Evolutionary conservation across 2,329 filamentous ascomycete species (phyloP).

Genomic region (Diaporthe sp.): DNA sequence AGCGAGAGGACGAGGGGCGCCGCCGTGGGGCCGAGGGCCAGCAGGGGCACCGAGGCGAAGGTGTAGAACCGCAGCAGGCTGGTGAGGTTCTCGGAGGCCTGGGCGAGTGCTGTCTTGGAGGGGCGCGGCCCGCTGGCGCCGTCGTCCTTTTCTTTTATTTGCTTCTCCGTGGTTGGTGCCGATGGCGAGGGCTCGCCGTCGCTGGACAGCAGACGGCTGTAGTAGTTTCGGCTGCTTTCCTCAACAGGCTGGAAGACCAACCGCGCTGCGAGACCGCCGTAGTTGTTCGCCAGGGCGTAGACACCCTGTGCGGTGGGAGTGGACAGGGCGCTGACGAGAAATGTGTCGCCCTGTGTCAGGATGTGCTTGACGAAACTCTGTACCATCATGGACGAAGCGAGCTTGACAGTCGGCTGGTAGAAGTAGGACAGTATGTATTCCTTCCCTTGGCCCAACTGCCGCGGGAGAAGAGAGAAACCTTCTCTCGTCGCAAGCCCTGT

Average conservation of each 20-base stretch:
- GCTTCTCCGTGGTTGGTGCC: conserved; percentile 42
- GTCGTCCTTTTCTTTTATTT: conserved; percentile 1
- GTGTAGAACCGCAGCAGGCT: conserved; percentile 80
- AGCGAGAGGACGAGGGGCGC: conserved; percentile 81
- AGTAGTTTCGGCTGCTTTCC: conserved; percentile 91
- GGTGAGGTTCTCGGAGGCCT: conserved; percentile 67
- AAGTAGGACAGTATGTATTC: conserved; percentile 73
- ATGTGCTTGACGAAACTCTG: conserved; percentile 94
- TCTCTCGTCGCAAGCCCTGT: conserved; percentile 65
- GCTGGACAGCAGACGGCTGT: conserved; percentile 79
- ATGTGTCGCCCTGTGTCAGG: conserved; percentile 92
- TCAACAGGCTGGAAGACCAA: conserved; percentile 96
- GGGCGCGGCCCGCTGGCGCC: conserved; percentile 40
- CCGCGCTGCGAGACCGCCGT: conserved; percentile 88
- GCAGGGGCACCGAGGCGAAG: conserved; percentile 77
- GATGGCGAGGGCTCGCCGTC: conserved; percentile 49
- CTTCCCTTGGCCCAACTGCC: conserved; percentile 30
- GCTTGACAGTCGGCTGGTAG: conserved; percentile 76
- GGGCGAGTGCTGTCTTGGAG: conserved; percentile 47
- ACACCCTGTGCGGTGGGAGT: conserved; percentile 86
- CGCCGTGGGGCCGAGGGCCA: conserved; percentile 80
- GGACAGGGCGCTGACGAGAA: conserved; percentile 85
- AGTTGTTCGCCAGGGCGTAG: conserved; percentile 95
- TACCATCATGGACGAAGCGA: conserved; percentile 86
- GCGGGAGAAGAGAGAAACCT: conserved; percentile 79